Conservation (phyloP, 345 rosid genomes). For the Eucalyptus brandiana region DNA sequence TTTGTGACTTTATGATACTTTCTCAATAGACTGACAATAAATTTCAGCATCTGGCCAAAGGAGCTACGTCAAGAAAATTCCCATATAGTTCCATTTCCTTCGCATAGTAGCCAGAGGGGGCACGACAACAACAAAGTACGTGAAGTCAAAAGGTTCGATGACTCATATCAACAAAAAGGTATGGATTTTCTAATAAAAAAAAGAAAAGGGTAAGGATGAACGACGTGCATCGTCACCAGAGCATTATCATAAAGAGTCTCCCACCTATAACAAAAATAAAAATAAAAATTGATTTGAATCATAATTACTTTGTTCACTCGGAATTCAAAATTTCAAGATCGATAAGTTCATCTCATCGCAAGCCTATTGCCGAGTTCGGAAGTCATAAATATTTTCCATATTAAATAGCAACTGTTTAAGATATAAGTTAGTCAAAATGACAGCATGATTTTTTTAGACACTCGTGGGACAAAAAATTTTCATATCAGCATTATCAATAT, state of each 20-base stretch:
- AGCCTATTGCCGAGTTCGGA: accelerated
- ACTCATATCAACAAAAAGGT: neutral
- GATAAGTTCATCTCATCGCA: neutral
- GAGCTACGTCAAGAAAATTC: neutral
- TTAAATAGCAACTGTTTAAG: neutral
- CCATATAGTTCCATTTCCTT: neutral
- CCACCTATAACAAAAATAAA: neutral
- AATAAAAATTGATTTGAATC: neutral
- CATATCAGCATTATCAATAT: accelerated
- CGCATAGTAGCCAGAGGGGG: neutral
- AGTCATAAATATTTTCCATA: neutral
- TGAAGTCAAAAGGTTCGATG: neutral
- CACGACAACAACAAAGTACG: neutral
- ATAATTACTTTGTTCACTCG: neutral
- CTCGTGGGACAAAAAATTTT: accelerated
- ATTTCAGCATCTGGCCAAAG: neutral
- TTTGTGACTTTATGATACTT: neutral
- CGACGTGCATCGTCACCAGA: neutral
- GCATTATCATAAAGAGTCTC: neutral
- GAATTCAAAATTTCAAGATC: accelerated
- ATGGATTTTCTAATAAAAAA: neutral
- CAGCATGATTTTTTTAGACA: accelerated
- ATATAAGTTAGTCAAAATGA: neutral
- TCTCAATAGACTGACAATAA: neutral
- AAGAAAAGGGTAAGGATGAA: neutral